Base-by-base conservation (phyloP, 768 basidiomycete species). In the Rhodotorula toruloides region DNA sequence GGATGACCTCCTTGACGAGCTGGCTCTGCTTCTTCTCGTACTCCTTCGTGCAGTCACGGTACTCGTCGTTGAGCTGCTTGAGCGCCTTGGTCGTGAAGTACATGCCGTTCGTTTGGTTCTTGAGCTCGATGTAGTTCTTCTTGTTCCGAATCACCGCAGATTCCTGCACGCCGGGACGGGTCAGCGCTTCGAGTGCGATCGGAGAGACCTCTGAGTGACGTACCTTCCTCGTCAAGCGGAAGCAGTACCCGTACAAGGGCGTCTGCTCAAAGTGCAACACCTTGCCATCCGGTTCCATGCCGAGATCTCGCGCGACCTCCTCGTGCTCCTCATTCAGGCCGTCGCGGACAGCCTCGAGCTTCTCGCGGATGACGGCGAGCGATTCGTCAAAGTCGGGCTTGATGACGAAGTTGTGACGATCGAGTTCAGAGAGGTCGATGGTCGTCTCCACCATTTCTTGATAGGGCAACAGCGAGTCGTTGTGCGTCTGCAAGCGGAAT, bases 371-470 rank as follows among this genome's bases (percentile, higher is more conserved):
- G n/a, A 84, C 81, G 27, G 80, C 77, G n/a, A 99, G 80, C 72
- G 85, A 83, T 19, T 83, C 82, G 74, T 98, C 91, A 70, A 94
- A 94, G 59, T 91, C 90, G 0, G 94, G 86, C 74, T 90, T 91
- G 74, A 99, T 92, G 25, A 91, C 86, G 74, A 87, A 91, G 72
- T 87, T 88, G 77, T 97, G 91, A 21, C 83, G 82, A 37, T 74
- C 70, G 11, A 96, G 82, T 63, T 93, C 85, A 29, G 86, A 85
- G 25, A 97, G 84, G 74, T 99, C 96, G 48, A 99, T 84, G 0
- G 96, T 98, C 67, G 90, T 86, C 76, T 98, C 91, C 4, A 98
- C 93, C 89, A 98, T 93, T 67, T 92, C 89, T 5, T 83, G 81
- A 73, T 92, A 94, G 74, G 90, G 90, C 19, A 81, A 81, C 9